Evolutionary conservation across 2,329 filamentous ascomycete genomes (phyloP), one percentile per base, ranked within the genome.

Genomic region (Paraphoma chrysanthemicola): DNA sequence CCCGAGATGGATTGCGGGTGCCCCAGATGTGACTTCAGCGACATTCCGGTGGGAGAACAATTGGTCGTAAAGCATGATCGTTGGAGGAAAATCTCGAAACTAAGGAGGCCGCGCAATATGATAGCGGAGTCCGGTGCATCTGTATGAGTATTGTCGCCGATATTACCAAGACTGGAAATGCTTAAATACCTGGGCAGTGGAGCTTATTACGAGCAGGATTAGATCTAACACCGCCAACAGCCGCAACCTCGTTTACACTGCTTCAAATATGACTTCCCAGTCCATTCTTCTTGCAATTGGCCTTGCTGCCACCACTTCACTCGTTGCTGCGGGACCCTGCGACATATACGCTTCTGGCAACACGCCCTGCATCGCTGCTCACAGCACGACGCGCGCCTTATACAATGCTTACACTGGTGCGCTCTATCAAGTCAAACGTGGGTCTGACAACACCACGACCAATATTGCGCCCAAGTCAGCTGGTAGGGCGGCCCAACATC

Each of bases 321-420:
- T 36, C 33, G 51, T 23, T 43, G 68, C 76, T 16, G 84, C 85
- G 39, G 86, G 80, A 11, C 86, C 87, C 8, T 89, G 86, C 63
- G 87, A 89, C 59, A 80, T 89, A 58, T 89, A 88, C 74, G 68
- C 80, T 1, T 78, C 80, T 0, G 86, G 85, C 0, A 80, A 81
- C 48, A 88, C 85, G 1, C 85, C 86, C n/a, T 89, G 87, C 63
- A 76, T 89, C 10, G 87, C 87, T 0, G 87, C 87, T 0, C 86
- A 89, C 68, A 84, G 84, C 69, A 88, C 86, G n/a, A 89, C 86
- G 54, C 83, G 87, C 4, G 85, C 86, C 14, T 72, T 89, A 6
- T 89, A 88, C 73, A 80, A 73, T 62, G 64, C 78, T 49, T 89
- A 77, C 75, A 77, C 50, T 7, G 83, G 84, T 4, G 48, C 83